Evolutionary conservation across 805 yeast genomes (phyloP).

Genomic region (Cyberlindnera veronae): DNA sequence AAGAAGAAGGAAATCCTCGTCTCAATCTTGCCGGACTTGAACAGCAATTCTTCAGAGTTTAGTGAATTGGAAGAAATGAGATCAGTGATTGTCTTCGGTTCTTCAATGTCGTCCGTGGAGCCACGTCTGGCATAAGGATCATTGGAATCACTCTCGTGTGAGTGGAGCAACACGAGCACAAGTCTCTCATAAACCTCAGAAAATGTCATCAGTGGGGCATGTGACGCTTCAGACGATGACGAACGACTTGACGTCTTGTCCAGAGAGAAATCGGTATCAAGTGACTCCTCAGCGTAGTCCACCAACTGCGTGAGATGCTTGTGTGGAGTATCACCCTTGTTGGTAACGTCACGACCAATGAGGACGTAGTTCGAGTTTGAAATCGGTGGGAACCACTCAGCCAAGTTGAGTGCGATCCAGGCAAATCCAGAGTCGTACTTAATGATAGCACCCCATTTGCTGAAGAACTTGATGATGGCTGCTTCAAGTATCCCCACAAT

Average conservation of each 20-base stretch:
- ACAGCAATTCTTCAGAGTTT: constrained; percentile 36
- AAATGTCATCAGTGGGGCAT: constrained; percentile 40
- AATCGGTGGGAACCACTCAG: constrained; percentile 78
- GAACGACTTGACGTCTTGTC: constrained; percentile 25
- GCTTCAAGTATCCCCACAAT: constrained; percentile 54
- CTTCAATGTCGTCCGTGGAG: constrained; percentile 12
- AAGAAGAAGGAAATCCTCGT: constrained; percentile 68
- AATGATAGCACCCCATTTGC: constrained; percentile 75
- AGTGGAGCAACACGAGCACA: constrained; percentile 69
- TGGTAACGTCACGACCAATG: constrained; percentile 23
- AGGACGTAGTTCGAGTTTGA: constrained; percentile 24
- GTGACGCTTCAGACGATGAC: constrained; percentile 7
- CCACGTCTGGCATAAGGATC: constrained; percentile 6
- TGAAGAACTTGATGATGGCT: constrained; percentile 60
- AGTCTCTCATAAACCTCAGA: constrained; percentile 72
- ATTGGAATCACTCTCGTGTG: constrained; percentile 18
- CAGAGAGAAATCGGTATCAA: constrained; percentile 18
- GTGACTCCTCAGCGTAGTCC: constrained; percentile 20
- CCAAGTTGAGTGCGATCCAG: constrained; percentile 84
- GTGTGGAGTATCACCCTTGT: constrained; percentile 17
- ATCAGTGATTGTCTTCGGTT: constrained; percentile 15
- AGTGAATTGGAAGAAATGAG: constrained; percentile 18
- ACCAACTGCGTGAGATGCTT: constrained; percentile 22
- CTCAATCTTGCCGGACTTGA: constrained; percentile 53
- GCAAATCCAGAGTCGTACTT: constrained; percentile 79